Evolutionary conservation across 192 early-diverging fungal species (phyloP), one percentile per base, ranked within the genome.

Genomic region (Dispira parvispora): DNA sequence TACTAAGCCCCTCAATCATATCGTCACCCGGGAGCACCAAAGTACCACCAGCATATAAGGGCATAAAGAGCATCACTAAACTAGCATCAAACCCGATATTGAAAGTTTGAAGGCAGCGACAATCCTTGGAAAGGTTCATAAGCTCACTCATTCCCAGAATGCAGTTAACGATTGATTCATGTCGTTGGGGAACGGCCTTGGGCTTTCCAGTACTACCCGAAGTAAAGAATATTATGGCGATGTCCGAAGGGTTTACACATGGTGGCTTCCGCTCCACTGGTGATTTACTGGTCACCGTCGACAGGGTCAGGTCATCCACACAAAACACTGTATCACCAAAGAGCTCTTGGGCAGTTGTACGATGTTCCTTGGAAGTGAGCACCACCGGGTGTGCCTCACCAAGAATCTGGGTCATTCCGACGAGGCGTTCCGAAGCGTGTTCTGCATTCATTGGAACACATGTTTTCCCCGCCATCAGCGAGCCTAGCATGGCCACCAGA

Each of bases 191-290:
- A 3, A 61, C 43, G 0, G 43, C 58, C 8, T 61, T 61, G 42
- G 58, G 58, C n/a, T 38, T 38, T 12, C 58, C 58, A 2, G 58
- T 61, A 44, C 43, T 61, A 8, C 58, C 58, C 2, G 58, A 61
- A 0, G 58, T 61, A 43, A 43, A 61, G 23, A 44, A 16, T 9
- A 61, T 44, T 21, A 45, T 44, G 32, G 38, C 58, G 1, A 38
- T 44, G 18, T 61, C 58, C 32, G 43, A 0, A 0, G 55, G 55
- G 13, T 3, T 8, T 12, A 25, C 10, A 0, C 11, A 5, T 8
- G 55, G 55, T 12, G n/a, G 9, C 1, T 38, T 26, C 26, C 9
- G 5, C 2, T 9, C 26, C 18, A 11, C 0, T 3, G 8, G 1
- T 50, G 21, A n/a, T 6, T 6, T 6, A 38, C 32, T 38, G 55